Evolutionary conservation across 306 rosid genomes (phyloP).

Genomic region (Dryas octopetala): DNA sequence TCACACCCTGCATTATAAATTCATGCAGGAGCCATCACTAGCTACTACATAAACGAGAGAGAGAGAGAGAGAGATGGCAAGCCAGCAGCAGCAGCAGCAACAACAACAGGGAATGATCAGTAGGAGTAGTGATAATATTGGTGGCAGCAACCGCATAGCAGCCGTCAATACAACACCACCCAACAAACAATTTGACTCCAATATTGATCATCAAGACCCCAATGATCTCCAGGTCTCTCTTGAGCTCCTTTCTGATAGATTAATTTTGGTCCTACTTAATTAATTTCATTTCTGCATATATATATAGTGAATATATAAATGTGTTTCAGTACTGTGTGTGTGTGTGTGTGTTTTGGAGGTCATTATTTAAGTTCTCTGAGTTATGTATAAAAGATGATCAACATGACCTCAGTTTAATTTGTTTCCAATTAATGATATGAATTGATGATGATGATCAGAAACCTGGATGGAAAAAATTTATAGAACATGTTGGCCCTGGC

Average conservation of each 20-base stretch:
- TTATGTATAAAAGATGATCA: too few relatives aligned
- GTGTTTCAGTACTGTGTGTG: too few relatives aligned
- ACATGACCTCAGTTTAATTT: too few relatives aligned
- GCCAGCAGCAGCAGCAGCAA: not conserved
- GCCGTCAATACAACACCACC: constrained; percentile 26
- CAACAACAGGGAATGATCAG: constrained; percentile 8
- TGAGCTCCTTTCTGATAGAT: too few relatives aligned
- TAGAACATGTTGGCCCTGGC: constrained; percentile 71
- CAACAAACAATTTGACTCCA: not conserved
- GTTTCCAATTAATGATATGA: too few relatives aligned
- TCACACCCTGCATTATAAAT: not conserved
- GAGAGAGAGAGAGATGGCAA: constrained; percentile 23
- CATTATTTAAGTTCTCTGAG: too few relatives aligned
- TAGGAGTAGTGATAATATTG: too few relatives aligned
- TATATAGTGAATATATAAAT: too few relatives aligned
- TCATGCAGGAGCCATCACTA: not conserved
- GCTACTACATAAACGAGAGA: not conserved
- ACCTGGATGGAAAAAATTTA: constrained; percentile 69
- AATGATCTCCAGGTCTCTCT: not conserved
- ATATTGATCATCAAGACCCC: not conserved
- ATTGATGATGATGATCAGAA: constrained; percentile 30
- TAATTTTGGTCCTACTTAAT: too few relatives aligned
- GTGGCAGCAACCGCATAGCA: constrained; percentile 25
- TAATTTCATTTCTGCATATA: too few relatives aligned
- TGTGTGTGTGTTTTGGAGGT: too few relatives aligned